A percentile compares a stretch with the other conserved stretches of the same genome.
Evolutionary conservation across 768 basidiomycete species (phyloP).

Genomic region (Saitozyma sp.): DNA sequence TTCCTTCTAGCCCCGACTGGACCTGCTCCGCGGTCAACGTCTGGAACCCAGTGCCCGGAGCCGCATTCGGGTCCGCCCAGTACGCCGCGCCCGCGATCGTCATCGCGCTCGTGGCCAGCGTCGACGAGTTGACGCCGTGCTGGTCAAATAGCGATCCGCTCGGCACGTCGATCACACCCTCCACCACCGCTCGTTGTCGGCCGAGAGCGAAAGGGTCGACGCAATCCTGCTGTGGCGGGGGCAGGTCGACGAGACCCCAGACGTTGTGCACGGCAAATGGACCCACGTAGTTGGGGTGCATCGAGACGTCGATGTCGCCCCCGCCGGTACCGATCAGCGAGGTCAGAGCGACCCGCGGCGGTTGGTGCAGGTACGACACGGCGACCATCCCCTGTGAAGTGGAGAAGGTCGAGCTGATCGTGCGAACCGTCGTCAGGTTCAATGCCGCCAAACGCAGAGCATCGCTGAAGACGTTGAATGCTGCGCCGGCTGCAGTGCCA

Average conservation of each 20-base stretch:
- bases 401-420: constrained; percentile 35
- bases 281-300: constrained; percentile 46
- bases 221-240: constrained; percentile 14
- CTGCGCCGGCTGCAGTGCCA: not conserved
- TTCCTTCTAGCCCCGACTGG: constrained; percentile 10
- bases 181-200: constrained; percentile 21
- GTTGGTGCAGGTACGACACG: constrained; percentile 39
- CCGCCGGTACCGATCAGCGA: constrained; percentile 27
- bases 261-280: constrained; percentile 35
- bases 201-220: constrained; percentile 29
- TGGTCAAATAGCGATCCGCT: constrained; percentile 9
- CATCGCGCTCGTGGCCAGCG: constrained; percentile 9
- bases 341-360: constrained; percentile 30
- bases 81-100: constrained; percentile 16
- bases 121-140: constrained; percentile 21
- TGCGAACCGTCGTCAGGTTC: constrained; percentile 9
- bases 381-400: constrained; percentile 41
- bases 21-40: constrained; percentile 9
- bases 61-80: constrained; percentile 10
- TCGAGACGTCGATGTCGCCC: constrained; percentile 36
- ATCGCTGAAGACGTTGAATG: not conserved
- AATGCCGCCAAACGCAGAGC: too few relatives aligned
- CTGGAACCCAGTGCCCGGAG: not conserved
- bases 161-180: constrained; percentile 21
- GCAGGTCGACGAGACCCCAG: constrained; percentile 35